Evolutionary conservation across 2,329 filamentous ascomycete species (phyloP), one percentile per base, ranked within the genome.

Genomic region (Cladosporium austrohemisphaericum): DNA sequence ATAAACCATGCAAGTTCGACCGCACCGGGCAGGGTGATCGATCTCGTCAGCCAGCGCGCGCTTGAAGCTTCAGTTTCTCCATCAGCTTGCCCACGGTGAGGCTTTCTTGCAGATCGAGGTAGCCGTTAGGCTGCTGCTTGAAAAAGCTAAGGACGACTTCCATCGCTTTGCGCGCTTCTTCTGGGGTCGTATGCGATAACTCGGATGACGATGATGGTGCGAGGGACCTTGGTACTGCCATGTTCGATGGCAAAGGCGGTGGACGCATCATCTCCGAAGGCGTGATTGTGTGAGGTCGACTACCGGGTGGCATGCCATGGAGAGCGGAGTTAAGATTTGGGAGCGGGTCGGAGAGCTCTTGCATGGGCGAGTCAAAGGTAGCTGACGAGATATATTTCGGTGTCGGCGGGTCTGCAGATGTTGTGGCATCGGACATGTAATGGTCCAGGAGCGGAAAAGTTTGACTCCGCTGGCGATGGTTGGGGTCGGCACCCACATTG

Each of bases 81-180:
- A 91, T 92, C 55, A 96, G 72, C 64, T 89, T 88, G 14, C 88
- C 77, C 40, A 96, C 83, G 3, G 83, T 81, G 55, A 87, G 68
- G 65, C 85, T 91, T 55, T 96, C 91, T 59, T 80, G 79, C 38
- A 88, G 80, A 61, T 93, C 87, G 13, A 87, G 80, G 25, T 89
- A 79, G 1, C 83, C 84, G 18, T 68, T 73, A 0, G 83, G 81
- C 57, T 86, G 80, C 52, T 83, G 83, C 59, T 88, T 80, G 65
- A 96, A 86, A 63, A 92, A 95, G 52, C 72, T 84, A 65, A 95
- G 79, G 16, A 96, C 80, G 2, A 91, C 83, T 60, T 92, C 85
- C 4, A 94, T 78, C 1, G 91, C 92, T 44, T 82, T 79, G 31
- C 87, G 80, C 3, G 91, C 91, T 66, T 97, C 90, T 59, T 96